These are phyloP conservation scores for Heliocybe sulcata DNA, from an alignment of 1,284 basidiomycete genomes.

Conservation along the genomic window DNA sequence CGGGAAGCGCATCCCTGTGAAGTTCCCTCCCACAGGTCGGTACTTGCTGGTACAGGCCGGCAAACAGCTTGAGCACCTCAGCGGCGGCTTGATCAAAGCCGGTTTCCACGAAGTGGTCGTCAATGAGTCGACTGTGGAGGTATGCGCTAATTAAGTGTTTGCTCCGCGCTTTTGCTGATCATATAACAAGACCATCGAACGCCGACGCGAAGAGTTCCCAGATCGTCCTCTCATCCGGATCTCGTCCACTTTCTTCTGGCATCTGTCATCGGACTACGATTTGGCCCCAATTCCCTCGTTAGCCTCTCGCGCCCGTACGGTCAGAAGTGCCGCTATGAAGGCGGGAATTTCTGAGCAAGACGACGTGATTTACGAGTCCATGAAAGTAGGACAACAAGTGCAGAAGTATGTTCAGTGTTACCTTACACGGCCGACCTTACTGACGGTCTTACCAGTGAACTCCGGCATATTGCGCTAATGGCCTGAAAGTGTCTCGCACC, in stretches of 20 bases:
- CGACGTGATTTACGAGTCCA: conserved; percentile 50
- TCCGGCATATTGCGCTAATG: conserved; percentile 80
- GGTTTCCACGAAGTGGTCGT: conserved; percentile 91
- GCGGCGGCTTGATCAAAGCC: conserved; percentile 84
- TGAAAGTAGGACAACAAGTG: conserved; percentile 85
- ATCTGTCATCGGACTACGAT: conserved; percentile 79
- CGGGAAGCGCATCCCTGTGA: conserved; percentile 80
- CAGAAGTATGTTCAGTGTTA: conserved; percentile 50
- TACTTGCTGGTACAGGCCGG: conserved; percentile 83
- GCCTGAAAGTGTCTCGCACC: conserved; percentile 24
- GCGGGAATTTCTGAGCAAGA: conserved; percentile 31
- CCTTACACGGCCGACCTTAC: background rate
- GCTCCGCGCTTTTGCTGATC: background rate
- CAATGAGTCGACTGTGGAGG: conserved; percentile 69
- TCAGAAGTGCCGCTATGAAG: conserved; percentile 30
- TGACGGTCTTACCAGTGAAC: conserved; percentile 43
- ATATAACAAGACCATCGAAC: conserved; percentile 51
- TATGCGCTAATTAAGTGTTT: conserved; percentile 20
- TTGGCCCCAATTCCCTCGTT: conserved; percentile 58
- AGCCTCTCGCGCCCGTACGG: conserved; percentile 30
- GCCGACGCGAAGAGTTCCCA: conserved; percentile 49
- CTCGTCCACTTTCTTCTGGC: conserved; percentile 93
- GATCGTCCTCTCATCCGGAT: conserved; percentile 84
- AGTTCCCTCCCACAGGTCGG: conserved; percentile 66
- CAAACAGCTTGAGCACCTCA: conserved; percentile 87